Evolutionary conservation across 176 grass and related monocot species (phyloP).

Genomic region (Oryza brachyantha): DNA sequence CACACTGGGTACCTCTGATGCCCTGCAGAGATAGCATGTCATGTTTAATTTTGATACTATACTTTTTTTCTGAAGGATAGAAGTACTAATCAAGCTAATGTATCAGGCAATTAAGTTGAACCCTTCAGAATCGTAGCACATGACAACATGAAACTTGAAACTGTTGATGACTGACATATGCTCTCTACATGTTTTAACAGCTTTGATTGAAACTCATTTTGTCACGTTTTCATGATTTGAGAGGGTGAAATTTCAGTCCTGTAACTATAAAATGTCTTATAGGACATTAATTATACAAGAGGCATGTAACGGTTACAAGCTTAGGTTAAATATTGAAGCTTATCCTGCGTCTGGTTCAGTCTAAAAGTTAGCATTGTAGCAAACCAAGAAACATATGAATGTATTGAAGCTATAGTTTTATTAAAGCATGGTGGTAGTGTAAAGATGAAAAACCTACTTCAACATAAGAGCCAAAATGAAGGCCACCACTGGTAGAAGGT

Average conservation of each 20-base stretch:
- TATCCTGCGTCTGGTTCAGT: not conserved
- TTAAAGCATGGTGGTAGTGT: not conserved
- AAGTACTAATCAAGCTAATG: not conserved
- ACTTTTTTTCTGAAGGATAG: not conserved
- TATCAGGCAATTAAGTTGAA: not conserved
- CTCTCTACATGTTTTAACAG: not conserved
- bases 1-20: not conserved
- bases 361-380: not conserved
- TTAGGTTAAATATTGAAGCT: not conserved
- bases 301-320: not conserved
- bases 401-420: not conserved
- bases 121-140: not conserved
- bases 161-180: not conserved
- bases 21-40: not conserved
- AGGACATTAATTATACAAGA: not conserved
- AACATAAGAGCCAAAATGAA: constrained; percentile 40
- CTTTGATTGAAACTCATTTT: not conserved
- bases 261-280: not conserved
- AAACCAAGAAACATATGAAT: not conserved
- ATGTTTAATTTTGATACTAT: not conserved
- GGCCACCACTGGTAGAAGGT: constrained; percentile 34
- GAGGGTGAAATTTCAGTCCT: not conserved
- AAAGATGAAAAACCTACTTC: not conserved
- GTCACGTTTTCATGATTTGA: not conserved
- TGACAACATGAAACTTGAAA: not conserved